Conservation (phyloP, 2,329 filamentous ascomycete genomes). For the Cladosporium oxysporum region DNA sequence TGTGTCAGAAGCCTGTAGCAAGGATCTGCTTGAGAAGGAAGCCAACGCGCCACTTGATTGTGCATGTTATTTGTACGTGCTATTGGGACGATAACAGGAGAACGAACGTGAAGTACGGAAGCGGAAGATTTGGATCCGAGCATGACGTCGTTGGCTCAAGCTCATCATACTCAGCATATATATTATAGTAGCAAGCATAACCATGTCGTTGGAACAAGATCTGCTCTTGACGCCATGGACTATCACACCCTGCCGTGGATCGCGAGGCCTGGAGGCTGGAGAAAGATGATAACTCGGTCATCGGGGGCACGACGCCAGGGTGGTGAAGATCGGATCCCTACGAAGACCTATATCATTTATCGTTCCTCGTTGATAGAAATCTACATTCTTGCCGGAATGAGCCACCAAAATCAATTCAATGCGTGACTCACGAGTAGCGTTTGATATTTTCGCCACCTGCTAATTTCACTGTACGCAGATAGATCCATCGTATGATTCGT, state of each 20-base stretch:
- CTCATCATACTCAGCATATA: neutral
- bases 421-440: neutral
- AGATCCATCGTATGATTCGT: neutral
- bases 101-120: no score
- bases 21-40: neutral
- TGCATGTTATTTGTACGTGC: neutral
- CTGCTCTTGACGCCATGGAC: neutral
- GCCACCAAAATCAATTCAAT: neutral
- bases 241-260: neutral
- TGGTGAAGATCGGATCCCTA: neutral
- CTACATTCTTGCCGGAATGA: neutral
- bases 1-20: neutral
- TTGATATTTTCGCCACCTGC: neutral
- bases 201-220: neutral
- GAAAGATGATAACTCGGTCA: neutral
- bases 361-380: neutral
- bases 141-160: neutral
- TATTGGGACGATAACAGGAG: no score
- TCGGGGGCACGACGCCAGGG: neutral
- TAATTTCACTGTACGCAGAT: neutral
- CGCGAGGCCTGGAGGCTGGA: neutral
- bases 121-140: no score
- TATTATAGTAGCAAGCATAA: neutral
- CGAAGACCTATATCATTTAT: neutral
- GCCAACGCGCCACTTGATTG: neutral